These are phyloP conservation scores for Rutidosis leptorrhynchoides DNA, from an alignment of 129 eudicot species.

Conservation along the genomic window DNA sequence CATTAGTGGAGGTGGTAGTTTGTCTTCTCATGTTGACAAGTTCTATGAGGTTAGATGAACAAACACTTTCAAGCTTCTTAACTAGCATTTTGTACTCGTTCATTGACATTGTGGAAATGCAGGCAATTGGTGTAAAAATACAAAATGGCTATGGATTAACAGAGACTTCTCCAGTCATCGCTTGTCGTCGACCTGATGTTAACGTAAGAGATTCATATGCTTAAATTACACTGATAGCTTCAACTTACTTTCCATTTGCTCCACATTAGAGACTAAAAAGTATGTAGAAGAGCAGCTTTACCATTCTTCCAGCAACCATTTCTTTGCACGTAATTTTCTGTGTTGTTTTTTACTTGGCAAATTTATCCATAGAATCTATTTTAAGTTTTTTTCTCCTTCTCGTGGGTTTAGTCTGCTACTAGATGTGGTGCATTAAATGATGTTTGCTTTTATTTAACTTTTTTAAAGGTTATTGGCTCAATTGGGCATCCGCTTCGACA, in stretches of 20 bases:
- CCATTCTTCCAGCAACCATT: too few species aligned
- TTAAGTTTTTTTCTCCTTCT: too few species aligned
- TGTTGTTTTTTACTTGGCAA: too few species aligned
- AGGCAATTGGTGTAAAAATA: constrained; percentile 72
- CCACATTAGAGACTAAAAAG: too few species aligned
- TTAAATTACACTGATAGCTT: too few species aligned
- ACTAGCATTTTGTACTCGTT: constrained; percentile 24
- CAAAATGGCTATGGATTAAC: constrained; percentile 94
- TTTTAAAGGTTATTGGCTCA: constrained; percentile 91
- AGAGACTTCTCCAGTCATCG: constrained; percentile 81
- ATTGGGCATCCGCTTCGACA: too few species aligned
- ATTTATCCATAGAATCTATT: too few species aligned
- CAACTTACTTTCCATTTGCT: too few species aligned
- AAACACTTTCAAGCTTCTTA: not conserved
- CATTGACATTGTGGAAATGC: too few species aligned
- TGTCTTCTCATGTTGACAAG: constrained; percentile 72
- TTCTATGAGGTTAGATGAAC: constrained; percentile 68
- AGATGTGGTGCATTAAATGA: not conserved
- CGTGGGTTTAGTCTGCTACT: too few species aligned
- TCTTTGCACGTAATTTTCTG: too few species aligned
- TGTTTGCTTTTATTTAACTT: constrained; percentile 24
- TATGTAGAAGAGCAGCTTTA: too few species aligned
- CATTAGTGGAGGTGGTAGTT: constrained; percentile 90
- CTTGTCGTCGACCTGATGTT: constrained; percentile 54
- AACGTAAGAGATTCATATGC: constrained; percentile 52